Base-by-base conservation (phyloP, 306 rosid species). In the Benincasa hispida region DNA sequence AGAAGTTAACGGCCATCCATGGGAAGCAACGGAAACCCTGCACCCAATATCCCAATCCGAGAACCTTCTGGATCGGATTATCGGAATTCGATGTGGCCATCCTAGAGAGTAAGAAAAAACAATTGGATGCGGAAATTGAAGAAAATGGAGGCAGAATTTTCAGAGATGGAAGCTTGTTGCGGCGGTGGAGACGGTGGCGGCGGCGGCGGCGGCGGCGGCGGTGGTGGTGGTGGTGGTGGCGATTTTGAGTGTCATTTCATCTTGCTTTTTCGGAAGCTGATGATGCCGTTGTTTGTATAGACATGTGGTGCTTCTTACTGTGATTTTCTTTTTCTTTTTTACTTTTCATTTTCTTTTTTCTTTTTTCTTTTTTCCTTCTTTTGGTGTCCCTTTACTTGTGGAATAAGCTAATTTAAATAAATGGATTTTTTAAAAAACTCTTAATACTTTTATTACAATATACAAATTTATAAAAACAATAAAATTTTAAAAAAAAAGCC, bases 1-100 rank as follows among this genome's bases (percentile, higher is more conserved):
- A 93, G 84, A 91, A 93, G 79, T 76, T 87, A 56, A 94, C 90
- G 12, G 83, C 96, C 81, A 94, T 84, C 98, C 97, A 92, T 75
- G 97, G 93, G 45, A 91, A 86, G 42, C 98, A 90, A 75, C 97
- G 86, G 81, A 94, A 86, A 32, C 98, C 98, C 77, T 94, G 98
- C 9, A 90, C 95, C 93, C 91, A 94, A 76, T 60, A 92, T 3
- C 97, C 97, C 79, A 90, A 50, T 7, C 96, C 98, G 82, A 94
- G 76, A 37, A 91, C 68, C 74, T 74, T 85, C 78, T 82, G 83
- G 80, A 77, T 83, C 79, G 83, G 82, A 60, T 82, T 78, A 10
- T 73, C 79, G 28, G 55, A 62, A 8, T 83, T 63, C 2, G 86
- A 76, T 28, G 62, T 68, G 9, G 74, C 87, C 92, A 89, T 76